Percentiles rank a stretch among this genome's conserved stretches.
Evolutionary conservation across 2,329 filamentous ascomycete genomes (phyloP).

Genomic region (Zymoseptoria ardabiliae): DNA sequence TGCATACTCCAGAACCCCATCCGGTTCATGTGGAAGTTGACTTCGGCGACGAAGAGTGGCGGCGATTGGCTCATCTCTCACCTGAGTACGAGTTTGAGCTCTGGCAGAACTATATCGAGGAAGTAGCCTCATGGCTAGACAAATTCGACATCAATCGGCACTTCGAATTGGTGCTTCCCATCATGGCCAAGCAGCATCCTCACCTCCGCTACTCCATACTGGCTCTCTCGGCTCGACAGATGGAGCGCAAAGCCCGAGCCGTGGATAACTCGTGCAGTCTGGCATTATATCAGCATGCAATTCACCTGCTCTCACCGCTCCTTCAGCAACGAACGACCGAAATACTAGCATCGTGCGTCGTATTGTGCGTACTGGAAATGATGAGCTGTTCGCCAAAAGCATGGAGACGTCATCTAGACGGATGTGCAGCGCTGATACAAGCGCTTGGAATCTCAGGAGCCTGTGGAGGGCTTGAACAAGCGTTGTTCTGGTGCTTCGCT

Average conservation of each 20-base stretch:
- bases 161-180: constrained; percentile 46
- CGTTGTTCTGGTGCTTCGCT: constrained; percentile 53
- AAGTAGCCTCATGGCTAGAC: constrained; percentile 51
- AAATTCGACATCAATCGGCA: constrained; percentile 49
- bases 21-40: constrained; percentile 2
- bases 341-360: constrained; percentile 42
- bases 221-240: constrained; percentile 47
- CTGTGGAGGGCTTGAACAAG: constrained; percentile 45
- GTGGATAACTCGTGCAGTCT: constrained; percentile 44
- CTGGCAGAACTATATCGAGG: constrained; percentile 42
- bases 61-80: constrained; percentile 22
- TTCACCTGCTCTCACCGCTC: constrained; percentile 37
- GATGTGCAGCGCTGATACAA: constrained; percentile 48
- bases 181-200: constrained; percentile 41
- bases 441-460: constrained; percentile 47
- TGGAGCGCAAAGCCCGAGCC: constrained; percentile 44
- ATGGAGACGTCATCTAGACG: constrained; percentile 51
- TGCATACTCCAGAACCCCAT: constrained; percentile 19
- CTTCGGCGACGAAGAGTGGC: constrained; percentile 17
- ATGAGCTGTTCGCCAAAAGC: constrained; percentile 44
- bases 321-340: constrained; percentile 40
- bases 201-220: constrained; percentile 45
- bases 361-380: constrained; percentile 44
- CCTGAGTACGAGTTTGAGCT: constrained; percentile 25
- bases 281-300: constrained; percentile 48